Percentiles rank a stretch among this genome's conserved stretches.
Evolutionary conservation across 192 early-diverging fungal genomes (phyloP).

Genomic region (Bifiguratus adelaidae): DNA sequence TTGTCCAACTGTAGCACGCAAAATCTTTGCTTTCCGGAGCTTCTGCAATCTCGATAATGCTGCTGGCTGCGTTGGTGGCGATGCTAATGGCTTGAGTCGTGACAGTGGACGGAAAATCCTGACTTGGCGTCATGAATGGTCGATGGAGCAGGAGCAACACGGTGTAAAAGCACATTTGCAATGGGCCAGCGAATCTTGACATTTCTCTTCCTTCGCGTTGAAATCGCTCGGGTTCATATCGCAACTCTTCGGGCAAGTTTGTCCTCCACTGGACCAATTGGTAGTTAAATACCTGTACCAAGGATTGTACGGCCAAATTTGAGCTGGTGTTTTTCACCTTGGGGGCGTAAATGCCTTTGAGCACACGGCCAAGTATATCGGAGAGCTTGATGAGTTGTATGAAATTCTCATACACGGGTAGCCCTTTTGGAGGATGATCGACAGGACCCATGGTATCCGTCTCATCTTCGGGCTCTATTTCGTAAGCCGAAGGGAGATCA

Average conservation of each 20-base stretch:
- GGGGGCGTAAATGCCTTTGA: constrained; percentile 34
- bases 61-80: constrained; percentile 7
- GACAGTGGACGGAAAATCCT: not conserved
- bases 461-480: constrained; percentile 13
- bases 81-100: not conserved
- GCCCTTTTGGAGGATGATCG: not conserved
- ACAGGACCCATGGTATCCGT: constrained; percentile 3
- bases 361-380: constrained; percentile 33
- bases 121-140: constrained; percentile 25
- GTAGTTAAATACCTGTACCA: constrained; percentile 21
- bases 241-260: constrained; percentile 7
- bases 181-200: not conserved
- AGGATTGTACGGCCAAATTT: constrained; percentile 29
- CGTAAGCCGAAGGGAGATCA: constrained; percentile 12
- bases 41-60: constrained; percentile 1
- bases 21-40: not conserved
- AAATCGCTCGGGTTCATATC: not conserved
- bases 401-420: constrained; percentile 22
- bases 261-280: constrained; percentile 15
- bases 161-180: constrained; percentile 29
- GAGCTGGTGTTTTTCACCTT: constrained; percentile 25
- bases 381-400: constrained; percentile 34
- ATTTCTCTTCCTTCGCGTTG: not conserved
- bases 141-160: constrained; percentile 32
- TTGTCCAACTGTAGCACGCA: not conserved